Base-by-base conservation (phyloP, 345 rosid species). In the Hirschfeldia incana region DNA sequence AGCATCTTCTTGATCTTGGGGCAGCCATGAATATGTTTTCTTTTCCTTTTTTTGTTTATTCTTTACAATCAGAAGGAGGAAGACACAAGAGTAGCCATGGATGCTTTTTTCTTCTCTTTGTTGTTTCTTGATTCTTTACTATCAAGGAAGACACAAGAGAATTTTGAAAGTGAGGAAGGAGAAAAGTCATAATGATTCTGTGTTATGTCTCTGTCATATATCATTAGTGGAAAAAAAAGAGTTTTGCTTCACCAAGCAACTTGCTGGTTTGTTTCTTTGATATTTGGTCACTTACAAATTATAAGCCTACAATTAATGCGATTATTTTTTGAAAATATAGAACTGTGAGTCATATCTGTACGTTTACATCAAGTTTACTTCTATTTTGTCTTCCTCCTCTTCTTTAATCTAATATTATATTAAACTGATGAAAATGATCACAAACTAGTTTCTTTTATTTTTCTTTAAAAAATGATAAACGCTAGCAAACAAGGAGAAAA, bases 181-280 rank as follows among this genome's bases (percentile, higher is more conserved):
- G 78, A 69, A 69, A 80, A 74, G 78, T 74, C 49, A 7, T 7
- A 74, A 37, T 53, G 67, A 53, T 74, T 80, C 21, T 74, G 6
- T 74, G 75, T 78, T 58, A 3, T 15, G 78, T 80, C 75, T 62
- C 29, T 62, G 21, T 78, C 81, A 58, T 10, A 8, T 74, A 55
- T 59, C 28, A 74, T 68, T 74, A 62, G 78, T 79, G 78, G 78
- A 29, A 34, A 73, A 67, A 60, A 66, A 49, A 66, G 77, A 78
- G 81, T 78, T 72, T 78, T 78, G 77, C 63, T 58, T 72, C 77
- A 78, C 67, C 77, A 78, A 79, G 78, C 82, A 79, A 79, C 74
- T 67, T 67, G 74, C 5, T 76, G 4, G 16, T 7, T 37, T 65
- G 46, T 30, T 42, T 27, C 15, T 51, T 27, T 17, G 39, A 46